Evolutionary conservation across 2,329 filamentous ascomycete genomes (phyloP), one percentile per base, ranked within the genome.

Genomic region (Chalaropsis ovoidea): DNA sequence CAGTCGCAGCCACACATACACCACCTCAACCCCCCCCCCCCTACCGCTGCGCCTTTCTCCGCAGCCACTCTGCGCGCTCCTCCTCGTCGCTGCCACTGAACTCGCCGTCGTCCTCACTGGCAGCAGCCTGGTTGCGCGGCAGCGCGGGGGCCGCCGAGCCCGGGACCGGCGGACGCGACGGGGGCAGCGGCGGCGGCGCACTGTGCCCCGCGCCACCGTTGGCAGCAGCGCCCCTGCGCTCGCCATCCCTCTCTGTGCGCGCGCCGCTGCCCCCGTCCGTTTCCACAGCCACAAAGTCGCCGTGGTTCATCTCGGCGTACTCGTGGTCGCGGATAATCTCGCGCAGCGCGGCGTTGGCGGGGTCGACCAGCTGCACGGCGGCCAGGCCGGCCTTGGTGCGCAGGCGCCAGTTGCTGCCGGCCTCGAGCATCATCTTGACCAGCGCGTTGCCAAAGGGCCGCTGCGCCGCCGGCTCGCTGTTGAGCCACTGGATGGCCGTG

Each of bases 361-460:
- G 89, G 75, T 93, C 89, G 65, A 86, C 86, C 68, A 93, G 81
- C 75, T 91, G 86, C 64, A 82, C 73, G 35, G 89, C 81, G 62
- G 86, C 89, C 67, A 90, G 80, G 71, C 87, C 86, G 64, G 84
- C 86, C 76, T 87, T 88, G 78, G 93, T 93, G 74, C 78, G 78
- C 71, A 78, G 70, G 68, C 82, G 79, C 65, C 82, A 75, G 75
- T 76, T 80, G 62, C 78, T 81, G 67, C 90, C 90, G 65, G 89
- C 89, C 76, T 94, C 89, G 69, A 93, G 81, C 80, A 95, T 85
- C 80, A 94, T 90, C 70, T 86, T 82, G 70, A 93, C 82, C 64
- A 94, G 80, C 19, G 82, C 80, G 70, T 80, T 78, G 70, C 86
- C 88, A 69, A 84, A 84, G 68, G 82, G 78, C 75, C 84, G 82